phyloP scores from a whole-genome alignment of 768 basidiomycete species.

The Calocera viscosa region DNA sequence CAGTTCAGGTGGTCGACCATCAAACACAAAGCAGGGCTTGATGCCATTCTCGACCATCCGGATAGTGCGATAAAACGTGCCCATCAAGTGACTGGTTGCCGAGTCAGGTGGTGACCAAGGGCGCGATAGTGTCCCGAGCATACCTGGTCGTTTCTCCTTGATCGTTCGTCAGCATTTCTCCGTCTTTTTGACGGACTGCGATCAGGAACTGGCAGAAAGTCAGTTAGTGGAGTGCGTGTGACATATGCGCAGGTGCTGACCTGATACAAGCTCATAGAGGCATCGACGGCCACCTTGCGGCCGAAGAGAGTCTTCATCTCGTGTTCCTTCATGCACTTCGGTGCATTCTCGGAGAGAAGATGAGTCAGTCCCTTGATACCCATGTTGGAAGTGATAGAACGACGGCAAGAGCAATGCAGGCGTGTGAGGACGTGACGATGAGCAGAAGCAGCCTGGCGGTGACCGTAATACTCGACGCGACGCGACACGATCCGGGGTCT shows the following conservation, averaged over 20 bases:
- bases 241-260: not conserved
- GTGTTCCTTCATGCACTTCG: conserved; percentile 72
- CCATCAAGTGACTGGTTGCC: conserved; percentile 57
- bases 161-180: conserved; percentile 94
- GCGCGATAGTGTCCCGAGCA: conserved; percentile 8
- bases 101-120: not conserved
- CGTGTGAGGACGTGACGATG: not conserved
- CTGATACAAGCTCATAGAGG: conserved; percentile 84
- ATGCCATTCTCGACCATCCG: conserved; percentile 98
- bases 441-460: not conserved
- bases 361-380: conserved; percentile 94
- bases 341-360: conserved; percentile 80
- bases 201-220: conserved; percentile 68
- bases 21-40: conserved; percentile 95
- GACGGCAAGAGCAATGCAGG: not conserved
- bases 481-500: not conserved
- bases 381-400: conserved; percentile 32
- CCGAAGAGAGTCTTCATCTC: conserved; percentile 97
- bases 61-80: conserved; percentile 94
- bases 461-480: not conserved
- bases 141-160: conserved; percentile 87
- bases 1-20: conserved; percentile 94
- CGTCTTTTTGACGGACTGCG: conserved; percentile 90
- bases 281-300: conserved; percentile 96
- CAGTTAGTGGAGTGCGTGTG: conserved; percentile 10